These are phyloP conservation scores for Ceratobasidium theobromae DNA, from an alignment of 1,284 basidiomycete genomes.

Conservation along the genomic window DNA sequence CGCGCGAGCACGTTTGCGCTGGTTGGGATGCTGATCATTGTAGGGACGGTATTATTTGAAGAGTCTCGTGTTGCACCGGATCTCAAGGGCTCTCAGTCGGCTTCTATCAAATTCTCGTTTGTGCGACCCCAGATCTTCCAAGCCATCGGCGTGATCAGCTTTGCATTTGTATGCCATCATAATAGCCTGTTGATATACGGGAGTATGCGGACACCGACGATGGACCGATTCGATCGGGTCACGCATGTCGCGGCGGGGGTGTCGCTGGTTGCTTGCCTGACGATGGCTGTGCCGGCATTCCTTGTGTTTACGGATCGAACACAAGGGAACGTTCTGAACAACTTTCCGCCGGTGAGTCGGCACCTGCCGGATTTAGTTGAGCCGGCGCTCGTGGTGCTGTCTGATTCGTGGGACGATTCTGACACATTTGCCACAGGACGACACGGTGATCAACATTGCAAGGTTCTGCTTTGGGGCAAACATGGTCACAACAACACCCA, in stretches of 20 bases:
- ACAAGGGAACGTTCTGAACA: conserved; percentile 91
- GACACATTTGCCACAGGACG: conserved; percentile 52
- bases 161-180: conserved; percentile 93
- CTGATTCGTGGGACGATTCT: neutral
- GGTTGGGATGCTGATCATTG: conserved; percentile 93
- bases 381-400: conserved; percentile 5
- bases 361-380: neutral
- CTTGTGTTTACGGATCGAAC: conserved; percentile 94
- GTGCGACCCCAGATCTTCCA: conserved; percentile 80
- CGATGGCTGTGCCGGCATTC: conserved; percentile 89
- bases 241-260: conserved; percentile 88
- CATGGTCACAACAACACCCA: conserved; percentile 95
- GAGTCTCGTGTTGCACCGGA: conserved; percentile 78
- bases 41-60: conserved; percentile 81
- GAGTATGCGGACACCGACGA: conserved; percentile 85
- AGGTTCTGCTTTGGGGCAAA: conserved; percentile 95
- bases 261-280: conserved; percentile 77
- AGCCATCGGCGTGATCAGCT: conserved; percentile 91
- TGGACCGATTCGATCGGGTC: conserved; percentile 91
- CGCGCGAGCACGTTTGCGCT: conserved; percentile 89
- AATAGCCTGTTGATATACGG: conserved; percentile 95
- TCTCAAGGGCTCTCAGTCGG: conserved; percentile 67
- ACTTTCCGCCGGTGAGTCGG: conserved; percentile 68
- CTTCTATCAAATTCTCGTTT: conserved; percentile 67
- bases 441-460: conserved; percentile 88